Evolutionary conservation across 495 filamentous ascomycete genomes (phyloP).

Genomic region (Physcia stellaris): DNA sequence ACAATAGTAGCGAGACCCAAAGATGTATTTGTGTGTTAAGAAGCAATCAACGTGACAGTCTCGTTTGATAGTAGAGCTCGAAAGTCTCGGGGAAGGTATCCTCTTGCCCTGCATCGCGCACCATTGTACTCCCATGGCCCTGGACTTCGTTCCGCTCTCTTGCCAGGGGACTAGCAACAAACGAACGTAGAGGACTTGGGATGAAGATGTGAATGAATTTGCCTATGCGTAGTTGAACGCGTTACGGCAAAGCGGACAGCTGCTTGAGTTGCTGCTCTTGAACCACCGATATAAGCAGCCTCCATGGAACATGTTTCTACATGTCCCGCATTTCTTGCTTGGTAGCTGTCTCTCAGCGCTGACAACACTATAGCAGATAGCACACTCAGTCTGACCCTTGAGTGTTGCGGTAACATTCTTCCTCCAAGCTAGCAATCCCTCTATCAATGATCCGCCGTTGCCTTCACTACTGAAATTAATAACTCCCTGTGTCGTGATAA

Average conservation of each 20-base stretch:
- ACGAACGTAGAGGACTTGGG: too few species aligned
- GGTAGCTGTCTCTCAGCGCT: conserved; percentile 75
- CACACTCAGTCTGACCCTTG: conserved; percentile 88
- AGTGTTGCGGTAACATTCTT: conserved; percentile 73
- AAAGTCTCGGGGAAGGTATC: too few species aligned
- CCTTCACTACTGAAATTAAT: conserved; percentile 68
- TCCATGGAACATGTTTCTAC: conserved; percentile 87
- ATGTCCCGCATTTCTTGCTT: conserved; percentile 81
- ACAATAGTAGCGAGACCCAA: too few species aligned
- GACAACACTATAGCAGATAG: conserved; percentile 93
- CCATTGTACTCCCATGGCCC: too few species aligned
- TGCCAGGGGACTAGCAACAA: too few species aligned
- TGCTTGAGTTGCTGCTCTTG: conserved; percentile 76
- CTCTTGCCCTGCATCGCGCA: too few species aligned
- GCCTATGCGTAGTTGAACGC: conserved; percentile 5
- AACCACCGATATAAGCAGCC: conserved; percentile 93
- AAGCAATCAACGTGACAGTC: too few species aligned
- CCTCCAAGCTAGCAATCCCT: conserved; percentile 71
- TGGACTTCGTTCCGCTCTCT: too few species aligned
- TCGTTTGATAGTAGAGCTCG: too few species aligned
- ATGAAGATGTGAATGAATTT: too few species aligned
- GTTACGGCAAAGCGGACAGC: conserved; percentile 44
- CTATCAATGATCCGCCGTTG: conserved; percentile 51
- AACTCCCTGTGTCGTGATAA: conserved; percentile 74
- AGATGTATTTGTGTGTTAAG: too few species aligned